Base-by-base conservation (phyloP, 306 rosid species). In the Macrotyloma uniflorum region DNA sequence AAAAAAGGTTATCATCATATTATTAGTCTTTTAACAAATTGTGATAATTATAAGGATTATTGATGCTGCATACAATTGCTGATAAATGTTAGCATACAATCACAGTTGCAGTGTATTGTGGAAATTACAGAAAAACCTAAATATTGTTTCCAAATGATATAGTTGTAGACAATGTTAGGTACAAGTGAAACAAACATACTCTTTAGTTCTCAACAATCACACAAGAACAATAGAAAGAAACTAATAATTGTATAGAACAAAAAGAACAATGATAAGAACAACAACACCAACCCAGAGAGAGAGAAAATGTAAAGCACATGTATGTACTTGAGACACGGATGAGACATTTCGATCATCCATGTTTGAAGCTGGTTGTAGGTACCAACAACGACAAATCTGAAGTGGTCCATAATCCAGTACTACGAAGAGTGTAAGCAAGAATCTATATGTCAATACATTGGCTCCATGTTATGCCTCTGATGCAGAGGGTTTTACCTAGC, bases 381-480 rank as follows among this genome's bases (percentile, higher is more conserved):
- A 5, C 35, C 5, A 43, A 74, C 42, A 58, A 28, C 12, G 55
- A 74, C 58, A 59, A 38, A 73, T 33, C 54, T 42, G 3, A 23
- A 4, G 19, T 36, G 67, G 67, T 54, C 77, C 67, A 54, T 26
- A 26, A 26, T 26, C 28, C 28, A 26, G 26, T 55, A 55, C 54
- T 55, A 38, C 54, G 11, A n/a, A n/a, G n/a, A n/a, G n/a, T n/a
- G 66, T 38, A 59, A 58, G 45, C 70, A 59, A 74, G 70, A 74
- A 59, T 74, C 78, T n/a, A 40, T 24, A 2, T 19, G 22, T 33
- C 2, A 3, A 12, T 20, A 36, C n/a, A n/a, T n/a, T 13, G 53
- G 47, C n/a, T 64, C 30, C 9, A 23, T 55, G 77, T 0, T 40
- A 73, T 57, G 79, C 46, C 24, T 59, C 45, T 58, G 26, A n/a